phyloP scores from a whole-genome alignment of 441 rosid genomes.

The Erodium moschatum region DNA sequence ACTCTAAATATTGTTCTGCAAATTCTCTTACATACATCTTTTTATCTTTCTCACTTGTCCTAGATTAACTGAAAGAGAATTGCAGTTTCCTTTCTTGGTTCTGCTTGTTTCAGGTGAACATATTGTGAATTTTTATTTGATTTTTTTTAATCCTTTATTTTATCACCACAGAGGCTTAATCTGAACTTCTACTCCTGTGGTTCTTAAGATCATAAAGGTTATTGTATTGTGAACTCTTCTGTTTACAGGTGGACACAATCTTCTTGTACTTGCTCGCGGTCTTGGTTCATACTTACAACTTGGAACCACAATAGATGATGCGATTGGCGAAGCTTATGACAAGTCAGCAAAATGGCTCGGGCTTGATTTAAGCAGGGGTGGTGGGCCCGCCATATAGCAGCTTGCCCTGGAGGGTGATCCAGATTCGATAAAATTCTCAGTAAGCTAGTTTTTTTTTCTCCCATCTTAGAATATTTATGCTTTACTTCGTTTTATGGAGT shows the following conservation, averaged over 20 bases:
- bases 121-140: background rate
- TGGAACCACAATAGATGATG: constrained; percentile 93
- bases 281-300: constrained; percentile 88
- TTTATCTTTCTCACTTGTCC: constrained; percentile 15
- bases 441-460: constrained; percentile 26
- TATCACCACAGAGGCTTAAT: background rate
- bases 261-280: constrained; percentile 66
- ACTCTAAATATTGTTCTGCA: no score
- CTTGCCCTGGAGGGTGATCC: constrained; percentile 85
- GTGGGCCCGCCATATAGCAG: constrained; percentile 93
- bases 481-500: constrained; percentile 7
- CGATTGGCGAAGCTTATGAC: constrained; percentile 87
- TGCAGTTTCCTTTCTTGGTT: constrained; percentile 87
- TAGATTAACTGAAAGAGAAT: constrained; percentile 59
- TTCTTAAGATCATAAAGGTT: constrained; percentile 4
- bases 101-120: constrained; percentile 80
- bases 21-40: constrained; percentile 4
- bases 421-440: constrained; percentile 62
- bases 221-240: constrained; percentile 10
- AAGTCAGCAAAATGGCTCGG: constrained; percentile 96
- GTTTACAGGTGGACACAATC: constrained; percentile 75
- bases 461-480: constrained; percentile 8
- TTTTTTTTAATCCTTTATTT: background rate
- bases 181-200: background rate
- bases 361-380: constrained; percentile 81